Percentiles rank a stretch among this genome's conserved stretches.
Evolutionary conservation across 371 early-diverging fungal species (phyloP).

Genomic region (Thermomucor indicae-seudaticae): DNA sequence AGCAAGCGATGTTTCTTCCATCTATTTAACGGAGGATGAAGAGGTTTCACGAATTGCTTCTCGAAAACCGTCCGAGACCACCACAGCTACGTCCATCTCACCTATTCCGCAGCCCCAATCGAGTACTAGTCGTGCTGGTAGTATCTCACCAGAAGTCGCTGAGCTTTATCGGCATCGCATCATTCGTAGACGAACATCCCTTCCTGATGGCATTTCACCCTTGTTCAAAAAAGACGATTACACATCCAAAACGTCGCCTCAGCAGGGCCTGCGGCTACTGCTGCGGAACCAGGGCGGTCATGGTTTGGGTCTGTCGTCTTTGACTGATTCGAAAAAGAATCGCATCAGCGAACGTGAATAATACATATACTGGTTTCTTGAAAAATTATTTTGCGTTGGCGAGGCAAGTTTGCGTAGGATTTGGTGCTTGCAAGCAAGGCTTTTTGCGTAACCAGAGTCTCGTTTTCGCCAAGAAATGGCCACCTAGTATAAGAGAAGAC

Average conservation of each 20-base stretch:
- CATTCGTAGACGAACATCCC: conserved; percentile 31
- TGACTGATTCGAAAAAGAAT: too few species aligned
- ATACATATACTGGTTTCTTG: too few species aligned
- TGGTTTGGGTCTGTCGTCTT: conserved; percentile 6
- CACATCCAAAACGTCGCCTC: conserved; percentile 13
- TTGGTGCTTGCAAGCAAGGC: too few species aligned
- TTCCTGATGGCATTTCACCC: conserved; percentile 18
- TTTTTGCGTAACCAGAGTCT: too few species aligned
- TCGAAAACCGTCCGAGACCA: conserved; percentile 1
- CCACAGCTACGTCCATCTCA: background rate
- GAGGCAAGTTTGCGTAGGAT: too few species aligned
- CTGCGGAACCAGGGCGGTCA: conserved; percentile 20
- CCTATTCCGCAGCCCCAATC: background rate
- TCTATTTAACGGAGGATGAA: conserved; percentile 15
- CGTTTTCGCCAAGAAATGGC: too few species aligned
- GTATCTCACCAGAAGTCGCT: conserved; percentile 14
- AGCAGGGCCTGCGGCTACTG: conserved; percentile 29
- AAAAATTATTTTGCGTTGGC: too few species aligned
- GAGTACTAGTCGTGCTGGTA: background rate
- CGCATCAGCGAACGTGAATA: too few species aligned
- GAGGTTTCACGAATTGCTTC: conserved; percentile 3
- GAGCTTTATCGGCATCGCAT: conserved; percentile 37
- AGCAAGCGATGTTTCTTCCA: conserved; percentile 13
- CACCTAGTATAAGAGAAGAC: too few species aligned
- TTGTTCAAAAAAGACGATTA: background rate